Evolutionary conservation across 83 land plant species (phyloP).

Genomic region (Picea abies): DNA sequence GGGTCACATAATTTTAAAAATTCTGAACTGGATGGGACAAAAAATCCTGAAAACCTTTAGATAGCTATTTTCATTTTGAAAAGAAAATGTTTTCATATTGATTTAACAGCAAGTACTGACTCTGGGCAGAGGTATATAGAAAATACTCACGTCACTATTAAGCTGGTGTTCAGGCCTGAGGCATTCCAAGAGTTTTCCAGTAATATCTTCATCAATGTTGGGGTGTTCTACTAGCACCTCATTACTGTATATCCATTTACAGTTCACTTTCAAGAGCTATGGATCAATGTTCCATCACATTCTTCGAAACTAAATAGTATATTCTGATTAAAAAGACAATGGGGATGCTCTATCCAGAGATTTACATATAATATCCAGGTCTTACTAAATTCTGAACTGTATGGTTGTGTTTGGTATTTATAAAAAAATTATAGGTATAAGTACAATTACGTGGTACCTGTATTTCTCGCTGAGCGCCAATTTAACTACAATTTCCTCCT

Average conservation of each 20-base stretch:
- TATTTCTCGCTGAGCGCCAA: too few species aligned
- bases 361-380: too few species aligned
- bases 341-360: too few species aligned
- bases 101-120: neutral
- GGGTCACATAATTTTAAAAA: conserved; percentile 34
- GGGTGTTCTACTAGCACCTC: conserved; percentile 31
- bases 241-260: conserved; percentile 12
- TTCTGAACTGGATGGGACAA: neutral
- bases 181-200: conserved; percentile 37
- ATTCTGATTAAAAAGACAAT: too few species aligned
- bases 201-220: conserved; percentile 35
- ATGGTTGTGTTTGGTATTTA: too few species aligned
- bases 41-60: neutral
- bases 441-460: too few species aligned
- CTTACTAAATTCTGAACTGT: too few species aligned
- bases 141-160: conserved; percentile 6
- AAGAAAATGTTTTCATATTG: neutral
- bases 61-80: neutral
- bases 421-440: too few species aligned
- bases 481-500: too few species aligned
- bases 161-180: conserved; percentile 21
- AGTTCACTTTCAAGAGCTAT: too few species aligned
- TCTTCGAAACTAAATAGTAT: too few species aligned
- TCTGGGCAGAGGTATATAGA: neutral
- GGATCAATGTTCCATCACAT: too few species aligned